Conservation (phyloP, 2,329 filamentous ascomycete genomes). For the Aspergillus oerlinghausenensis region DNA sequence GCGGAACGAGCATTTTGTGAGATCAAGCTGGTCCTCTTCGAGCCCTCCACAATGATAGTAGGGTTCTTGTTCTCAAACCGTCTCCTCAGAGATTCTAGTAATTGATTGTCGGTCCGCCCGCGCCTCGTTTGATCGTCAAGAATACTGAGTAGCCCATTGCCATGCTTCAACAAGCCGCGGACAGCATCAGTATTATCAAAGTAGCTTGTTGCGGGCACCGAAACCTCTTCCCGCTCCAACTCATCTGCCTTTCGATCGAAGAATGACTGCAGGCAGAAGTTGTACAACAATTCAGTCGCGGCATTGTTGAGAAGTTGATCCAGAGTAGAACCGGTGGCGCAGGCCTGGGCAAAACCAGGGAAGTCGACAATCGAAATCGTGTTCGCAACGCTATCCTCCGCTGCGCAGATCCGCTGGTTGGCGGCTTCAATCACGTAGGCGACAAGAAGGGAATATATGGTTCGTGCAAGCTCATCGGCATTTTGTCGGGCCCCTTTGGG, state of each 20-base stretch:
- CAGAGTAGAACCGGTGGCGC: constrained; percentile 75
- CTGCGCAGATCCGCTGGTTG: constrained; percentile 82
- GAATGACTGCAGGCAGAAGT: constrained; percentile 89
- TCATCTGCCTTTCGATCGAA: constrained; percentile 92
- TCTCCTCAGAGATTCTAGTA: constrained; percentile 85
- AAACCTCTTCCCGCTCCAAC: constrained; percentile 89
- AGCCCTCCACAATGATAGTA: constrained; percentile 72
- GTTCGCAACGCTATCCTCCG: constrained; percentile 84
- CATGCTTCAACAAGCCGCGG: constrained; percentile 82
- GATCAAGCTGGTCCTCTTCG: constrained; percentile 83
- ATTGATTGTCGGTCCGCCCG: constrained; percentile 80
- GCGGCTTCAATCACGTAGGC: constrained; percentile 90
- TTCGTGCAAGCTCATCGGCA: constrained; percentile 88
- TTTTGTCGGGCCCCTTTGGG: constrained; percentile 84
- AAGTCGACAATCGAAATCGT: constrained; percentile 95
- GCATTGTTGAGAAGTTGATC: constrained; percentile 95
- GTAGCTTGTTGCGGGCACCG: constrained; percentile 85
- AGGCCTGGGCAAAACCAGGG: constrained; percentile 83
- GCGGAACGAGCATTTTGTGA: constrained; percentile 74
- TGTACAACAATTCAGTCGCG: constrained; percentile 86
- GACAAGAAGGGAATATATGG: constrained; percentile 87
- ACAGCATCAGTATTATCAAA: constrained; percentile 97
- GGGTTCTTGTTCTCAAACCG: constrained; percentile 93
- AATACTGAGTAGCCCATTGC: constrained; percentile 89
- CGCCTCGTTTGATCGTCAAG: constrained; percentile 92